A percentile compares a stretch with the other conserved stretches of the same genome.
phyloP scores from a whole-genome alignment of 129 eudicot genomes.

The Tanacetum coccineum region DNA sequence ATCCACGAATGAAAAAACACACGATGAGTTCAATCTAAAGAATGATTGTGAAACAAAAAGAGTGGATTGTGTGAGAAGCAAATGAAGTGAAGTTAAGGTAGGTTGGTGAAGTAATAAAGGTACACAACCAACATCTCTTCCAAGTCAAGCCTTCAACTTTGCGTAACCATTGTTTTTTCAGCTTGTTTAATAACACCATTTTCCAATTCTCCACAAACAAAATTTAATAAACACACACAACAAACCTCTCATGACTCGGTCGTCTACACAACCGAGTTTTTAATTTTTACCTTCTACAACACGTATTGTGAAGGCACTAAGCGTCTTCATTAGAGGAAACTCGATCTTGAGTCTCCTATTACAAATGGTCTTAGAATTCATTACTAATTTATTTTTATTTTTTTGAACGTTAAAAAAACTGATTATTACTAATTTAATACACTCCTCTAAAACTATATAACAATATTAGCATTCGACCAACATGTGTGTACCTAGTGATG shows the following conservation, averaged over 20 bases:
- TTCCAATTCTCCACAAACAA: no score
- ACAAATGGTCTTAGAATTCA: no score
- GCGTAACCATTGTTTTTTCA: constrained; percentile 24
- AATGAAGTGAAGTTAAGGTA: constrained; percentile 23
- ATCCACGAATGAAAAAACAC: not conserved
- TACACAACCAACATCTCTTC: constrained; percentile 27
- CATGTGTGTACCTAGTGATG: no score
- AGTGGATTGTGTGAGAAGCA: constrained; percentile 30
- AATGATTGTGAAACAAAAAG: not conserved
- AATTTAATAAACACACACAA: not conserved
- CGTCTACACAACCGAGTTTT: not conserved
- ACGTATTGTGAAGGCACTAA: no score
- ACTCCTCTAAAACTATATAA: no score
- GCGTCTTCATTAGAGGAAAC: no score
- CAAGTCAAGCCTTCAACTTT: constrained; percentile 26
- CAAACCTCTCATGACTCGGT: not conserved
- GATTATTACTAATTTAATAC: no score
- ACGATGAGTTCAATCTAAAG: not conserved
- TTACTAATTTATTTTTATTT: no score
- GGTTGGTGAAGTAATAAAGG: constrained; percentile 21
- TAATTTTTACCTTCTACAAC: not conserved
- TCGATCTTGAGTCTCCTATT: no score
- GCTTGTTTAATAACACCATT: constrained; percentile 4
- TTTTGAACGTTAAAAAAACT: no score
- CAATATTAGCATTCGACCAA: no score